A percentile compares a stretch with the other conserved stretches of the same genome.
Conservation (phyloP, 2,329 filamentous ascomycete species). For the Bipolaris cookei region DNA sequence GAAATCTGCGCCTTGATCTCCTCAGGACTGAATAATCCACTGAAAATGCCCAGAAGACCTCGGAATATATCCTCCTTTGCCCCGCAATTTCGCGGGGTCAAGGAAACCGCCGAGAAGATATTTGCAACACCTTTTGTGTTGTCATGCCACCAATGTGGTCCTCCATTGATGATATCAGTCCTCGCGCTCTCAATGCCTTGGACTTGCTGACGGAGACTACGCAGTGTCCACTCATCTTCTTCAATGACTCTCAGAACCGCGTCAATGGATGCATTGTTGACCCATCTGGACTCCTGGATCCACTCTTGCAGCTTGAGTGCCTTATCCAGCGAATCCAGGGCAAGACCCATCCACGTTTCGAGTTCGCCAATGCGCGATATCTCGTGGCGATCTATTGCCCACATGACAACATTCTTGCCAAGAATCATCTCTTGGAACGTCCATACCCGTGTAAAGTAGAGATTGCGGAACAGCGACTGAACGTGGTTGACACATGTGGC, state of each 20-base stretch:
- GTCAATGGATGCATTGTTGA: constrained; percentile 2
- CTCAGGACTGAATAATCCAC: constrained; percentile 4
- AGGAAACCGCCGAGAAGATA: constrained; percentile 10
- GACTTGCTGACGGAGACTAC: constrained; percentile 3
- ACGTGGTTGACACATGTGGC: constrained; percentile 10
- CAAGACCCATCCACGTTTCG: constrained; percentile 11
- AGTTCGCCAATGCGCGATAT: constrained; percentile 8
- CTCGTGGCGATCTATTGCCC: constrained; percentile 2
- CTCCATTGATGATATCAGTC: constrained; percentile 10
- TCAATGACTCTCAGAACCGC: constrained; percentile 6
- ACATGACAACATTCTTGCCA: constrained; percentile 13
- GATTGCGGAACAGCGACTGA: constrained; percentile 6
- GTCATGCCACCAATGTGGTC: constrained; percentile 10
- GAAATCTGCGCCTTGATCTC: constrained; percentile 5
- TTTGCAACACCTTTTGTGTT: constrained; percentile 6
- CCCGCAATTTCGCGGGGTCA: background rate
- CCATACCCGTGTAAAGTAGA: constrained; percentile 9
- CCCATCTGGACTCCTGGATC: constrained; percentile 1
- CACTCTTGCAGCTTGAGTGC: constrained; percentile 2
- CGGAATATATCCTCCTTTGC: background rate
- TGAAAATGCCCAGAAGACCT: constrained; percentile 9
- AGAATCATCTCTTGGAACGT: constrained; percentile 16
- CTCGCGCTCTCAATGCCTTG: constrained; percentile 6
- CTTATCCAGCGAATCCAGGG: constrained; percentile 6
- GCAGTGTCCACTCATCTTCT: background rate